These are phyloP conservation scores for Sindora glabra DNA, from an alignment of 306 rosid species.

Conservation along the genomic window DNA sequence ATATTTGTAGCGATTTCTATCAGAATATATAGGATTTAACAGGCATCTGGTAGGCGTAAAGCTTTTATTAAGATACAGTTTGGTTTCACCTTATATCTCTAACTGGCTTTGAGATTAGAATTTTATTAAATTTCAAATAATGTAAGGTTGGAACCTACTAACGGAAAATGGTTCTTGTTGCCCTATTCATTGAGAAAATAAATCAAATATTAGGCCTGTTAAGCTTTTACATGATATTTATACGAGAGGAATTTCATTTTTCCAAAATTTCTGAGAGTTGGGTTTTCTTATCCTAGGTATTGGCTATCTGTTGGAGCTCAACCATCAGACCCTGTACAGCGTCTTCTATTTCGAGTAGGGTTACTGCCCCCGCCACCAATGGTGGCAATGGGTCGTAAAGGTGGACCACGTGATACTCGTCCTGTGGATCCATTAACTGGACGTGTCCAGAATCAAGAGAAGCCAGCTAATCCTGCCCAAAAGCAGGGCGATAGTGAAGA, in stretches of 20 bases:
- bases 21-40: too few relatives aligned
- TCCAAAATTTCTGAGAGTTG: background rate
- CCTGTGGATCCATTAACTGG: slow-evolving; percentile 65
- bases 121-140: background rate
- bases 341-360: slow-evolving; percentile 78
- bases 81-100: background rate
- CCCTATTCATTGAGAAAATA: background rate
- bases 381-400: slow-evolving; percentile 82
- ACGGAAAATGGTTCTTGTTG: background rate
- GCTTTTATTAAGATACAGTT: background rate
- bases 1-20: too few relatives aligned
- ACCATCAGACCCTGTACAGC: slow-evolving; percentile 84
- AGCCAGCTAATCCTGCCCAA: slow-evolving; percentile 19
- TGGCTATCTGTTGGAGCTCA: slow-evolving; percentile 98
- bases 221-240: background rate
- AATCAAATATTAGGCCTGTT: background rate
- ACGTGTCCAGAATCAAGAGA: slow-evolving; percentile 34
- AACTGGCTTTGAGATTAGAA: background rate
- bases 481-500: slow-evolving; percentile 20
- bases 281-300: slow-evolving; percentile 41
- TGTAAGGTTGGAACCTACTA: background rate
- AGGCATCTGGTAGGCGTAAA: background rate
- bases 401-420: slow-evolving; percentile 63
- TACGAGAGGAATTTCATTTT: background rate
- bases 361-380: slow-evolving; percentile 80